Conservation (phyloP, 306 rosid genomes). For the Quercus suber region DNA sequence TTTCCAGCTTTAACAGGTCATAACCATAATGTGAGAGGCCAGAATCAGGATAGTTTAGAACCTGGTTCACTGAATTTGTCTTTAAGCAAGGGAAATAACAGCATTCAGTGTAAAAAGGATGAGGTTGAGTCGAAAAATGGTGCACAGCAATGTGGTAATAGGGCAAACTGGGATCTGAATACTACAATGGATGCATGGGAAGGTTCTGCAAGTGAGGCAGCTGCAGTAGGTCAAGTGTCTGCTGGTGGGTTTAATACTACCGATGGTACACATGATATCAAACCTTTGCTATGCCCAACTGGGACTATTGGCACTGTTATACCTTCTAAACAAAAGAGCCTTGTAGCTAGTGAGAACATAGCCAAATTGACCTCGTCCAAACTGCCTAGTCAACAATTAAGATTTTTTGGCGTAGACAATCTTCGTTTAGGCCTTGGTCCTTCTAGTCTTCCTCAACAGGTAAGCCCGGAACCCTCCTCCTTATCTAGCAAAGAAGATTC, state of each 20-base stretch:
- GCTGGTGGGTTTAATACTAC: constrained; percentile 20
- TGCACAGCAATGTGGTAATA: constrained; percentile 36
- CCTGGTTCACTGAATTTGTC: constrained; percentile 57
- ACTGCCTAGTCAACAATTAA: constrained; percentile 21
- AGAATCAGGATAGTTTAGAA: constrained; percentile 34
- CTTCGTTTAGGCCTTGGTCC: constrained; percentile 38
- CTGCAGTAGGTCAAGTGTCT: constrained; percentile 33
- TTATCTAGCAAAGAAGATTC: constrained; percentile 37
- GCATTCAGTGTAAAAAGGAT: constrained; percentile 27
- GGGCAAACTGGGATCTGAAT: constrained; percentile 98
- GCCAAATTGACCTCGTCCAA: constrained; percentile 19
- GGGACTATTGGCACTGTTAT: constrained; percentile 20
- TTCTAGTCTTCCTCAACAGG: constrained; percentile 21
- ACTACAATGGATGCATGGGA: constrained; percentile 96
- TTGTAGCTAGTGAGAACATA: constrained; percentile 20
- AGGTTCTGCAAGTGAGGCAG: constrained; percentile 43
- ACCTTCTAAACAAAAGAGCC: constrained; percentile 22
- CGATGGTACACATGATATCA: constrained; percentile 23
- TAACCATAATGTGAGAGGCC: constrained; percentile 18
- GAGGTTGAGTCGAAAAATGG: constrained; percentile 25
- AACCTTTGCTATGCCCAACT: constrained; percentile 26
- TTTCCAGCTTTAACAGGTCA: constrained; percentile 32
- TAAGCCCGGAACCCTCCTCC: constrained; percentile 30
- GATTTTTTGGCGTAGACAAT: constrained; percentile 8
- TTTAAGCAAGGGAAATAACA: constrained; percentile 49